Base-by-base conservation (phyloP, 2,329 filamentous ascomycete species). In the Monosporascus sp. region DNA sequence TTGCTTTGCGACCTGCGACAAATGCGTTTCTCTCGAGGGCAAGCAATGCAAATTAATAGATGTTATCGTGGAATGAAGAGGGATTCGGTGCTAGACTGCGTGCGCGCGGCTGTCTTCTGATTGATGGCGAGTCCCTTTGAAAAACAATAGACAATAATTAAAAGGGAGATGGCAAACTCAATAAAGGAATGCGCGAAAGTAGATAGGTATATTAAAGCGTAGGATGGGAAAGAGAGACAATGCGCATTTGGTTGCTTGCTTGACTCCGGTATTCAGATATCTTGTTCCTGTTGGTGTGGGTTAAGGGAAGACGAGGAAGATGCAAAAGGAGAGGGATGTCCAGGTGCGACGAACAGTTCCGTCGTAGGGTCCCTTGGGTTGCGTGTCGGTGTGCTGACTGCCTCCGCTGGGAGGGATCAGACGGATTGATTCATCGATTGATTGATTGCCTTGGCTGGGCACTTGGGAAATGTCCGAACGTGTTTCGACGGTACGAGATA, bases 181-280 rank as follows among this genome's bases (percentile, higher is more conserved):
- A 26, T 28, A 45, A 44, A 52, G 51, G 51, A 44, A 52, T 51
- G 49, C 49, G 49, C 43, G 38, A 45, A 51, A 49, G 47, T 49
- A 35, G 26, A 17, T 49, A 20, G 7, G 40, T 37, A 24, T 50
- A 51, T 37, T 35, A 43, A 37, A 51, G 24, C 37, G 28, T 37
- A 51, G 26, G 48, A 7, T 40, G 37, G 24, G 37, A 31, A 28
- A 31, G 48, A 26, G 18, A 50, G 22, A 41, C n/a, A 7, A 35
- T 31, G 48, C n/a, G 47, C 35, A 24, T 24, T 7, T 20, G 11
- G 46, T 35, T 17, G 31, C 5, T 43, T 43, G 18, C 40, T 43
- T 24, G 40, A 14, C 40, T 43, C 22, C 9, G 5, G 40, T 35
- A 20, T 43, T 8, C 18, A 43, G 18, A 14, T 43, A 8, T 26